Conservation (phyloP, 2,329 filamentous ascomycete genomes). For the Aspergillus arachidicola region DNA sequence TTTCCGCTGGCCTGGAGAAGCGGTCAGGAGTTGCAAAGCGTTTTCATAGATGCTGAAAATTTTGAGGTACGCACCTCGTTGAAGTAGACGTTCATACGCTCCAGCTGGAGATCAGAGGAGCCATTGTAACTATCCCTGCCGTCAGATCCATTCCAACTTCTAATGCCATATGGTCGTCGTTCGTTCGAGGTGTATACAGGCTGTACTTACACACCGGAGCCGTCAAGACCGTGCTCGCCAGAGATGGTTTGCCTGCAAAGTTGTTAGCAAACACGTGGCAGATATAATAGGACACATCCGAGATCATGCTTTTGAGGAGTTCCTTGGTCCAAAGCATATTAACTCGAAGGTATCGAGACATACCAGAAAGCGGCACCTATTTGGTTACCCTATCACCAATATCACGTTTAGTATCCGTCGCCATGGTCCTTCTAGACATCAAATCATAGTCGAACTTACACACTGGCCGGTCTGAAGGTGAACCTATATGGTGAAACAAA, state of each 20-base stretch:
- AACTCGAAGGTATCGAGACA: constrained; percentile 36
- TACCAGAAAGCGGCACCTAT: constrained; percentile 99
- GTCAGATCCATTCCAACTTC: constrained; percentile 25
- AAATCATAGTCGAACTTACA: constrained; percentile 61
- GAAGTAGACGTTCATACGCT: constrained; percentile 99
- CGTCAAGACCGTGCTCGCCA: constrained; percentile 94
- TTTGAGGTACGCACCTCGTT: constrained; percentile 67
- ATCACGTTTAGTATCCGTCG: constrained; percentile 28
- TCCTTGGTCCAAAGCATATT: background rate
- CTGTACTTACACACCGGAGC: constrained; percentile 82
- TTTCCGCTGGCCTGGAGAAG: constrained; percentile 65
- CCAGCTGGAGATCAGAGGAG: constrained; percentile 96
- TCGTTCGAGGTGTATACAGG: constrained; percentile 7
- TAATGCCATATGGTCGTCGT: constrained; percentile 1
- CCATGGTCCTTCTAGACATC: constrained; percentile 5
- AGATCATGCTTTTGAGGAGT: background rate
- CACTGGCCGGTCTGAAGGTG: constrained; percentile 99
- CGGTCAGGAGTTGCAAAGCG: constrained; percentile 11
- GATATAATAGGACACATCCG: background rate
- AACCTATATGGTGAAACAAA: constrained; percentile 70
- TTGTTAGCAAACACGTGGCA: constrained; percentile 41
- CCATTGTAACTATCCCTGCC: constrained; percentile 77
- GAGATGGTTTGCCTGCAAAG: constrained; percentile 73
- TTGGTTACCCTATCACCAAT: constrained; percentile 85
- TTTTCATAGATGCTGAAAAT: background rate